Evolutionary conservation across 345 rosid species (phyloP), one percentile per base, ranked within the genome.

Genomic region (Acer yangbiense): DNA sequence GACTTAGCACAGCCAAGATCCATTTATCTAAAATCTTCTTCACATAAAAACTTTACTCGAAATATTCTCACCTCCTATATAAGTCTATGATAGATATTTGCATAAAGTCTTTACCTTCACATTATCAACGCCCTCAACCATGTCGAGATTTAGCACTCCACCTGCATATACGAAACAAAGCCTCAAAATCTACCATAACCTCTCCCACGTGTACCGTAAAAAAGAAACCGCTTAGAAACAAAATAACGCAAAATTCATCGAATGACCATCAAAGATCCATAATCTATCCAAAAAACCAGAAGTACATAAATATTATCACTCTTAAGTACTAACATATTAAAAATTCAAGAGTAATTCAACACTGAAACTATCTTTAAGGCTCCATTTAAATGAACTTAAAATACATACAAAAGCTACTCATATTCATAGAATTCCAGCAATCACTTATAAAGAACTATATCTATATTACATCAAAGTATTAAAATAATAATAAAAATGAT

Each of bases 101-200:
- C 65, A 3, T n/a, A n/a, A 68, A 73, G 70, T 65, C 48, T 76
- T 81, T 78, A 95, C 97, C 97, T 95, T 95, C 76, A 83, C 89
- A 43, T 89, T 93, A 78, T 92, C 98, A 29, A 93, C 88, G 39
- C 97, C 92, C 81, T 95, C 82, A 79, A 92, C 87, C 86, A 86
- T 87, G 21, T 87, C 88, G 76, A 95, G 79, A 81, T 90, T 95
- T 50, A 97, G 94, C 27, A 95, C 98, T 75, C 86, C 97, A 83
- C 85, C 98, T 95, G 88, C 89, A 85, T 41, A 74, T 6, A 85
- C 13, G 29, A 74, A 64, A 29, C 16, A 55, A 75, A 16, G 68
- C 61, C 67, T 52, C 39, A 71, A 48, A 8, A 11, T 52, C 50
- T 27, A 68, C 25, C 17, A 21, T 25, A 52, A 61, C 20, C 13